Evolutionary conservation across 2,329 filamentous ascomycete species (phyloP).

Genomic region (Chaetothyriales sp.): DNA sequence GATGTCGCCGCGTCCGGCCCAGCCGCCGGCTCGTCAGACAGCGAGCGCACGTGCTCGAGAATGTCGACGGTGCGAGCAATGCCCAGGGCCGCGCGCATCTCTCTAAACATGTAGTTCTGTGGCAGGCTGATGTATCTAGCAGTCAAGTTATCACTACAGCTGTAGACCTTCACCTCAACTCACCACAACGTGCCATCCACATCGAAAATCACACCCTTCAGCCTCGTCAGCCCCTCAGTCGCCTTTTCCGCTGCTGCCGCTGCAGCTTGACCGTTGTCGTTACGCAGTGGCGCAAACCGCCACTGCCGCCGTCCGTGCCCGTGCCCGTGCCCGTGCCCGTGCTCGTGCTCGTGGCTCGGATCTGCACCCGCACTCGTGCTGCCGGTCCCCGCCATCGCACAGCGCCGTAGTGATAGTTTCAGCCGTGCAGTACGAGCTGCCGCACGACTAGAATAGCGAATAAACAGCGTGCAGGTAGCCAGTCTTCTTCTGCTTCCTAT

Average conservation of each 20-base stretch:
- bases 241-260: too few relatives aligned
- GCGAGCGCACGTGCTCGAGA: conserved; percentile 68
- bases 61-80: conserved; percentile 70
- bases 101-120: conserved; percentile 86
- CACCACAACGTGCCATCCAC: conserved; percentile 91
- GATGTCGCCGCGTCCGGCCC: too few relatives aligned
- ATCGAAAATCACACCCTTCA: conserved; percentile 65
- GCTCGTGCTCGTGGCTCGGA: too few relatives aligned
- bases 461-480: not conserved
- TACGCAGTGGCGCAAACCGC: conserved; percentile 14
- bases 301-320: not conserved
- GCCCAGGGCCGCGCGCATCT: conserved; percentile 64
- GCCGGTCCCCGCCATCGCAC: too few relatives aligned
- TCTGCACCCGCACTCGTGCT: too few relatives aligned
- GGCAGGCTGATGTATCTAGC: conserved; percentile 47
- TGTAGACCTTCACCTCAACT: conserved; percentile 24
- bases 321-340: too few relatives aligned
- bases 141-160: not conserved
- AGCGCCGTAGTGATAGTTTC: conserved; percentile 1
- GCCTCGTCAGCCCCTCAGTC: conserved; percentile 21
- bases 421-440: not conserved
- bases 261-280: not conserved
- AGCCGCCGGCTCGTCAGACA: conserved; percentile 41
- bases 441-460: not conserved
- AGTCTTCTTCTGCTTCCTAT: not conserved